phyloP scores from a whole-genome alignment of 345 rosid genomes.

The Populus deltoides region DNA sequence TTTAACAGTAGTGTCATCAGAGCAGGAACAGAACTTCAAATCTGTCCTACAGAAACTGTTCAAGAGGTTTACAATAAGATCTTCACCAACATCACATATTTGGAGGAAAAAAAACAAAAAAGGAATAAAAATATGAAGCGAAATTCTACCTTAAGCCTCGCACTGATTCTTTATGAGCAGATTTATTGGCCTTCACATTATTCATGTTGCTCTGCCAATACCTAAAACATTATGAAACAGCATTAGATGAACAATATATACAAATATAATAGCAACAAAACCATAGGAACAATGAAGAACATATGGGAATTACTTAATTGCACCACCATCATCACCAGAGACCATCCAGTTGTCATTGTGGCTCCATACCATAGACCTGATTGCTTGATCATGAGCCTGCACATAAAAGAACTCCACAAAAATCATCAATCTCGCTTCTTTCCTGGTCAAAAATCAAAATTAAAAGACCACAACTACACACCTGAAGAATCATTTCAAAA shows the following conservation, averaged over 20 bases:
- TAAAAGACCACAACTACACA: conserved; percentile 12
- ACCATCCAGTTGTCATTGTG: conserved; percentile 98
- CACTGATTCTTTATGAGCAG: conserved; percentile 95
- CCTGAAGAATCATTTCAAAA: conserved; percentile 98
- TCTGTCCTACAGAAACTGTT: conserved; percentile 96
- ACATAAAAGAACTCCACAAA: conserved; percentile 3
- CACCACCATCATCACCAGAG: conserved; percentile 98
- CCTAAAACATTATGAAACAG: conserved; percentile 38
- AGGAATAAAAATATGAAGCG: conserved; percentile 1
- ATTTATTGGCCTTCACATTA: conserved; percentile 88
- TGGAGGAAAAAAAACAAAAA: not conserved
- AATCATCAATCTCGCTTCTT: conserved; percentile 4
- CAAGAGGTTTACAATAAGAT: conserved; percentile 24
- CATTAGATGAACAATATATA: not conserved
- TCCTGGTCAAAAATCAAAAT: not conserved
- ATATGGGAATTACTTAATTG: conserved; percentile 60
- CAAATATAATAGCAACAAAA: not conserved
- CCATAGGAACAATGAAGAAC: not conserved
- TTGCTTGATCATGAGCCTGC: conserved; percentile 98
- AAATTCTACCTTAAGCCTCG: conserved; percentile 71
- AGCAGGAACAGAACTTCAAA: conserved; percentile 96
- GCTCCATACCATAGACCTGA: conserved; percentile 97
- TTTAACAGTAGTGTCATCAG: conserved; percentile 95
- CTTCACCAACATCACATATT: not conserved
- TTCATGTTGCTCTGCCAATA: conserved; percentile 99